Base-by-base conservation (phyloP, 306 rosid genomes). In the Vigna hirtella region DNA sequence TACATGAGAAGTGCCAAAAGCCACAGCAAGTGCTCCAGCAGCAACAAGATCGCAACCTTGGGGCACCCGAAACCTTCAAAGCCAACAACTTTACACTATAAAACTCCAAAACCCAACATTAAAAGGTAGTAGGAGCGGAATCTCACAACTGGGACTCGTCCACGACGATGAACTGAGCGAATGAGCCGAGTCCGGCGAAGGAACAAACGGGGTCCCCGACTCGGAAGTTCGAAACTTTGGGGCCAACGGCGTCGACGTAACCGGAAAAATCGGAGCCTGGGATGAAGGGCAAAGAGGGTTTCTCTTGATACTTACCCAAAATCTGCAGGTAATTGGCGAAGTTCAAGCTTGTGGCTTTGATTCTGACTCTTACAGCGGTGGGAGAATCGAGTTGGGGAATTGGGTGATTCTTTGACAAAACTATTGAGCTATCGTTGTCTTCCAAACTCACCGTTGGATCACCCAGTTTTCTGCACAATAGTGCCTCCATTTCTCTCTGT, bases 331-430 rank as follows among this genome's bases (percentile, higher is more conserved):
- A 92, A 81, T 95, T 95, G 18, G 96, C 98, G 59, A 80, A 95
- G 86, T 95, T 95, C 93, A 95, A 89, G 88, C 98, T 95, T 26
- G 98, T 88, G 26, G 97, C 97, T 88, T 85, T 92, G 71, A 95
- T 76, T 52, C 89, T 90, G 64, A 95, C 93, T 77, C 98, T 88
- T 17, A 92, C 96, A 0, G 96, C 61, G 34, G 93, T 83, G 14
- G 98, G 92, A 59, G 91, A 81, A 8, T 77, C 55, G 58, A 95
- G 68, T 65, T 81, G 77, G 15, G 98, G 98, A 26, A 92, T 79
- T 7, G 95, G 92, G 52, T 87, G 87, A 22, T 63, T 84, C 73
- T 77, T 87, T 0, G 85, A 85, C 32, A 92, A 12, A 3, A 78
- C 49, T 62, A 92, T 74, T 28, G 98, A 88, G 77, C 84, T 87